Evolutionary conservation across 2,329 filamentous ascomycete genomes (phyloP), one percentile per base, ranked within the genome.

Genomic region (Fusarium metavorans): DNA sequence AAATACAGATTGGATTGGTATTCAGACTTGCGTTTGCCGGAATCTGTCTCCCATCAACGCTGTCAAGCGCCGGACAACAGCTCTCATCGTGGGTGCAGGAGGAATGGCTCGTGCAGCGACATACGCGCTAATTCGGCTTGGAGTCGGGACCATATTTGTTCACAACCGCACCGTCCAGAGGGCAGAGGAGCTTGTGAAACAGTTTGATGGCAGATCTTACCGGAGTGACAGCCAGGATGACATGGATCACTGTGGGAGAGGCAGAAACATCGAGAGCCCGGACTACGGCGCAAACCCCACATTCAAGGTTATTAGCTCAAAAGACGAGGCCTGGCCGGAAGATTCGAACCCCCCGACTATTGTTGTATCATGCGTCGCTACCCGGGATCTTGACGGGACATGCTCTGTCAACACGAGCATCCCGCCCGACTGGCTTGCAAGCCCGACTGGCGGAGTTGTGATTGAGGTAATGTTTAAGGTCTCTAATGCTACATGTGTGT

Each of bases 1-100:
- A 63, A 92, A 92, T 68, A 92, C 90, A 0, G 91, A 92, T 79
- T 92, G 91, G 88, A 91, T 92, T 25, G 91, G 91, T 3, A 89
- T 92, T 23, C 84, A 89, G 66, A 90, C 88, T 18, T 92, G 89
- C 75, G 86, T 92, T 48, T 85, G 88, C 14, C 85, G 89, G 43
- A 90, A 90, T 18, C 82, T 92, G 1, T 92, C 90, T 4, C 90
- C 91, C 7, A 88, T 89, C 4, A 88, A 88, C 70, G 85, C 84
- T 2, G 82, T 87, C 6, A 85, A 85, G 4, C 81, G 82, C 1
- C 5, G 86, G 82, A 76, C 68, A 2, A 74, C 66, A 6, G 72
- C 60, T 2, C 80, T 88, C 9, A 84, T 88, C 18, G 84, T 88
- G 35, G 87, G 87, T 25, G 87, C 87, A 8, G 87, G 87, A 56